phyloP scores from a whole-genome alignment of 306 rosid genomes.

The Trifolium fragiferum region DNA sequence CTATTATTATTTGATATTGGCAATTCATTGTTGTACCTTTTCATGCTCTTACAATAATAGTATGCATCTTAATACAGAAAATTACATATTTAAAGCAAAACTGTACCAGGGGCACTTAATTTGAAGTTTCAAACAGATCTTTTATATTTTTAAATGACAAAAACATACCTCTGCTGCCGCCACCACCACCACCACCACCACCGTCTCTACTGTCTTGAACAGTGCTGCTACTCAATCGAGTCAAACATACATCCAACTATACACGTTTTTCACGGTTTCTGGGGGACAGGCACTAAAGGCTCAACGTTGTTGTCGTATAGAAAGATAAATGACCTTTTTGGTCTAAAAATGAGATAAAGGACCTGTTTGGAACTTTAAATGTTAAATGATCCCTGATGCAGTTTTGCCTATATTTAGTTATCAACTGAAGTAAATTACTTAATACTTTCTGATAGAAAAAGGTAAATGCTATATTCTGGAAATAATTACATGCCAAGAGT shows the following conservation, averaged over 20 bases:
- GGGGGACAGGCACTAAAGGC: neutral
- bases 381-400: neutral
- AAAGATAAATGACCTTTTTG: neutral
- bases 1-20: slow-evolving; percentile 15
- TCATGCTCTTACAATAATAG: neutral
- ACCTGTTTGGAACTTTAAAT: neutral
- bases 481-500: neutral
- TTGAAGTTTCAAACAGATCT: no score
- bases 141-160: no score
- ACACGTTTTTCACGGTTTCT: neutral
- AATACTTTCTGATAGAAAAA: neutral
- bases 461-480: slow-evolving; percentile 9
- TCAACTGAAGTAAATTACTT: neutral
- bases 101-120: no score
- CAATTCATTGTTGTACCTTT: slow-evolving; percentile 11
- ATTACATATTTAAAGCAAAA: neutral
- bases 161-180: neutral
- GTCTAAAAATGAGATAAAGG: neutral
- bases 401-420: neutral
- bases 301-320: neutral
- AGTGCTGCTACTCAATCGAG: neutral
- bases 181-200: no score
- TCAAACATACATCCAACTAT: neutral
- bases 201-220: neutral
- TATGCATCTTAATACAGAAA: neutral